phyloP scores from a whole-genome alignment of 2,329 filamentous ascomycete genomes.

The Colletotrichum ledebouriae region DNA sequence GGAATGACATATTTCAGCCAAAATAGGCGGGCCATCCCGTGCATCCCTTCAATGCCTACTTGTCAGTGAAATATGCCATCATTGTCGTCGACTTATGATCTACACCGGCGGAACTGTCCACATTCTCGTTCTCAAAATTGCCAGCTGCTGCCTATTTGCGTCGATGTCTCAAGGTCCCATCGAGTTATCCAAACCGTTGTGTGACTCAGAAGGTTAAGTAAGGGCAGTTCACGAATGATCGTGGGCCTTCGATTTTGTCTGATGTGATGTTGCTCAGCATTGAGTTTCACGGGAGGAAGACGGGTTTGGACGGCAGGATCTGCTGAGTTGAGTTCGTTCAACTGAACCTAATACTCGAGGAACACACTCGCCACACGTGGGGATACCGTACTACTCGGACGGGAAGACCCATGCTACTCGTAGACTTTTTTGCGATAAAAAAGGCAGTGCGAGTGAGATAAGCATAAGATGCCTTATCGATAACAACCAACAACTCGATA shows the following conservation, averaged over 20 bases:
- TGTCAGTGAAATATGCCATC: not conserved
- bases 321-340: not conserved
- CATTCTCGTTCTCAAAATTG: not conserved
- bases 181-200: not conserved
- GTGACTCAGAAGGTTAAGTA: not conserved
- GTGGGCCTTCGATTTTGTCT: not conserved
- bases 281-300: constrained; percentile 23
- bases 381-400: too few species aligned
- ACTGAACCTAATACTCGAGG: not conserved
- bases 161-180: not conserved
- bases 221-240: not conserved
- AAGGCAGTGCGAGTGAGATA: too few species aligned
- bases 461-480: constrained; percentile 8
- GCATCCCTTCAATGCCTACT: not conserved
- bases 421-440: too few species aligned
- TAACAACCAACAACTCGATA: not conserved
- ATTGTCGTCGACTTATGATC: not conserved
- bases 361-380: too few species aligned
- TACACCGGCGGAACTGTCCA: not conserved
- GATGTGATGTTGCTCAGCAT: constrained; percentile 7
- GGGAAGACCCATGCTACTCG: too few species aligned
- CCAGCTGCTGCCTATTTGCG: not conserved
- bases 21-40: not conserved
- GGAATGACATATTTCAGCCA: not conserved
- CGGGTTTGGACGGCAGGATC: constrained; percentile 26